A percentile compares a stretch with the other conserved stretches of the same genome.
Conservation (phyloP, 2,329 filamentous ascomycete genomes). For the Fusarium hainanense region DNA sequence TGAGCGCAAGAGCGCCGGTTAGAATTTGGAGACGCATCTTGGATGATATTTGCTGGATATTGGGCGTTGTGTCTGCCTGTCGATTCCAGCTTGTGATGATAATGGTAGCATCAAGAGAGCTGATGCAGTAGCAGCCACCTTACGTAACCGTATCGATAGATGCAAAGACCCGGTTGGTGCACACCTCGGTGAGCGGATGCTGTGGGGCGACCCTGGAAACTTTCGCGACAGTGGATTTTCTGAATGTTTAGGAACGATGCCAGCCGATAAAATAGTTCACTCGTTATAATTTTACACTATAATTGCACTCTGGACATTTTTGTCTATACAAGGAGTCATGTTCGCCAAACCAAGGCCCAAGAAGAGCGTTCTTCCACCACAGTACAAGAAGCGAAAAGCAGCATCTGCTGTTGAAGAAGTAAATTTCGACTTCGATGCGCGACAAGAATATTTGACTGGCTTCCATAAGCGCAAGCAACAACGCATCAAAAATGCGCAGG, state of each 20-base stretch:
- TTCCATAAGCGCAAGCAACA: slow-evolving; percentile 96
- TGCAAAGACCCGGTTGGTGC: slow-evolving; percentile 39
- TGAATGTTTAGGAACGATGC: slow-evolving; percentile 8
- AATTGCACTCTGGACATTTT: neutral
- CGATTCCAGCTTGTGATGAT: slow-evolving; percentile 43
- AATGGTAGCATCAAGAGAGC: slow-evolving; percentile 33
- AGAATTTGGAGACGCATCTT: slow-evolving; percentile 67
- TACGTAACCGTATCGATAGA: slow-evolving; percentile 46
- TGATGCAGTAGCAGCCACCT: slow-evolving; percentile 40
- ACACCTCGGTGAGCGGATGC: slow-evolving; percentile 43
- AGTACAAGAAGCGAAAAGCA: slow-evolving; percentile 74
- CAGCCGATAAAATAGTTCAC: slow-evolving; percentile 13
- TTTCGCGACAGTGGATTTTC: slow-evolving; percentile 41
- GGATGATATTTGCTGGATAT: slow-evolving; percentile 44
- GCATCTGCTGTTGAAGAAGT: slow-evolving; percentile 78
- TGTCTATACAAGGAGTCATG: slow-evolving; percentile 44
- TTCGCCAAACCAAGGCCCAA: slow-evolving; percentile 70
- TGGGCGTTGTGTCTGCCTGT: slow-evolving; percentile 43
- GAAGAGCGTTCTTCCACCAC: slow-evolving; percentile 66
- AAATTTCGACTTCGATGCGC: slow-evolving; percentile 81
- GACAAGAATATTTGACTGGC: slow-evolving; percentile 89
- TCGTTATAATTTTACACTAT: neutral
- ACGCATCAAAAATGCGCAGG: slow-evolving; percentile 85
- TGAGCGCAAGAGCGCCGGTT: slow-evolving; percentile 63
- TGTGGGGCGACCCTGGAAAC: slow-evolving; percentile 33